These are phyloP conservation scores for Penicillium bialowiezense DNA, from an alignment of 495 filamentous ascomycete genomes.

Conservation along the genomic window DNA sequence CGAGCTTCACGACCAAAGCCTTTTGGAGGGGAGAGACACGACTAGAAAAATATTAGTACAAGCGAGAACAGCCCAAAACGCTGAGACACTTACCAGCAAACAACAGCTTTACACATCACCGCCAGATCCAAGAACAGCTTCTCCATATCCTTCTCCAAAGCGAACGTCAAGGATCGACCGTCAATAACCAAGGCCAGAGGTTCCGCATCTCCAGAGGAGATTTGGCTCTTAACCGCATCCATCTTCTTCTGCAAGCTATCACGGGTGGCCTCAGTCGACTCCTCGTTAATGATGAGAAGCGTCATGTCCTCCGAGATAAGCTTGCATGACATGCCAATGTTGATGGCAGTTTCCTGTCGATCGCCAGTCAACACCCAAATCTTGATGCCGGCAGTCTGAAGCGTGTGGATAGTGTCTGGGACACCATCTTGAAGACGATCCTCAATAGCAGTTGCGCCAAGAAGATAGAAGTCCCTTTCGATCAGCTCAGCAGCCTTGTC, in stretches of 20 bases:
- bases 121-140: constrained; percentile 92
- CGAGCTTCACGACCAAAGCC: constrained; percentile 95
- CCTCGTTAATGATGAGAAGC: constrained; percentile 93
- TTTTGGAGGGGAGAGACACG: constrained; percentile 99
- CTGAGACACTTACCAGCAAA: constrained; percentile 69
- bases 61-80: constrained; percentile 3
- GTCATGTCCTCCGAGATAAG: constrained; percentile 99
- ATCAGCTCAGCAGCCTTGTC: constrained; percentile 97
- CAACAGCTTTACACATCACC: constrained; percentile 94
- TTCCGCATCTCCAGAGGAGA: constrained; percentile 74
- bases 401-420: constrained; percentile 95
- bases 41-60: constrained; percentile 31
- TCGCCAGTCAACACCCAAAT: constrained; percentile 99
- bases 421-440: constrained; percentile 97
- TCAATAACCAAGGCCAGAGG: constrained; percentile 94
- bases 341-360: constrained; percentile 98
- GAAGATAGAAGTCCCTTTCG: constrained; percentile 83
- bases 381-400: constrained; percentile 97
- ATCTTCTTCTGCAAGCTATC: constrained; percentile 91
- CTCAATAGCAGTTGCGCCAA: constrained; percentile 97
- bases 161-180: constrained; percentile 90
- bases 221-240: constrained; percentile 77
- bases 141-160: constrained; percentile 90
- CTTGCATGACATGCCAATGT: constrained; percentile 99
- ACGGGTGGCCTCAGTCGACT: constrained; percentile 67